Conservation (phyloP, 2,329 filamentous ascomycete genomes). For the Colletotrichum spinosum region DNA sequence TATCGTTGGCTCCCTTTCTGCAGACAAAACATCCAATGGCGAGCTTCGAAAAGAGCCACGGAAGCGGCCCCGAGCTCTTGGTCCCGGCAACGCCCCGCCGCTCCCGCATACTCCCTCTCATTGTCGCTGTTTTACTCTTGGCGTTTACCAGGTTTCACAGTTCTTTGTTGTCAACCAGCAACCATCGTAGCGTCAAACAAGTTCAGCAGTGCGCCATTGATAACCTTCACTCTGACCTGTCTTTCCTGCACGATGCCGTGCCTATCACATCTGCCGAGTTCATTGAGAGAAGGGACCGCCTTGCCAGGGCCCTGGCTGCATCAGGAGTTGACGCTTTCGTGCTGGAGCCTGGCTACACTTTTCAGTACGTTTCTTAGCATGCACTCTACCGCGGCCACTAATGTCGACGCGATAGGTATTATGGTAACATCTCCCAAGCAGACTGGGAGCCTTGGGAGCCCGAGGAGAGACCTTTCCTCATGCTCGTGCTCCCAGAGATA, state of each 20-base stretch:
- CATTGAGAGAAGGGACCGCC: constrained; percentile 63
- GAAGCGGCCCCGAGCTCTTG: background rate
- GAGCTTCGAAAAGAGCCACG: background rate
- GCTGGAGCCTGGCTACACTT: constrained; percentile 73
- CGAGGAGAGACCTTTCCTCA: constrained; percentile 72
- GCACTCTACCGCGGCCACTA: background rate
- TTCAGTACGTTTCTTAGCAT: constrained; percentile 56
- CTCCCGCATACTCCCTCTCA: constrained; percentile 2
- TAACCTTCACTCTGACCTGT: constrained; percentile 60
- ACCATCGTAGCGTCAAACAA: constrained; percentile 4
- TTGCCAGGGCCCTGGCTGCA: constrained; percentile 64
- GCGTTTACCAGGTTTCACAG: constrained; percentile 8
- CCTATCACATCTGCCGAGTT: constrained; percentile 65
- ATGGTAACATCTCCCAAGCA: constrained; percentile 69
- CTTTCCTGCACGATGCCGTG: constrained; percentile 61
- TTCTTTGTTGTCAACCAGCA: background rate
- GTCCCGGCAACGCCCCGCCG: background rate
- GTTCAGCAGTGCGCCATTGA: constrained; percentile 61
- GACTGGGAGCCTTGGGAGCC: constrained; percentile 76
- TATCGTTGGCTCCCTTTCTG: background rate
- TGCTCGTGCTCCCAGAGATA: constrained; percentile 66
- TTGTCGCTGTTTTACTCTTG: constrained; percentile 9
- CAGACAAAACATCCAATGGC: constrained; percentile 2
- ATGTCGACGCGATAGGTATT: constrained; percentile 53
- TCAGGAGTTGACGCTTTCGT: constrained; percentile 69